Evolutionary conservation across 2,329 filamentous ascomycete genomes (phyloP).

Genomic region (Cladosporium phlei): DNA sequence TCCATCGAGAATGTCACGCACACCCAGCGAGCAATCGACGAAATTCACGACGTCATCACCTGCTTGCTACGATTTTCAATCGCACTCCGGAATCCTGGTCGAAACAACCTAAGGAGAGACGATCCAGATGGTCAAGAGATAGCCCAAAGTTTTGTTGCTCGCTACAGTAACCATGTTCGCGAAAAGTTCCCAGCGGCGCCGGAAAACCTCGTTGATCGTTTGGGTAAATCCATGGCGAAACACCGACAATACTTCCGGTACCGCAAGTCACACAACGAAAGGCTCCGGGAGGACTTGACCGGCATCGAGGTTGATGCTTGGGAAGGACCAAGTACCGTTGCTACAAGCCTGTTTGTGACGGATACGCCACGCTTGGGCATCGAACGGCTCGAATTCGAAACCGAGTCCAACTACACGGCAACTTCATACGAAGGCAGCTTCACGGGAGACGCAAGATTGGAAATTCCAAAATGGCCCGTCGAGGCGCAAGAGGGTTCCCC

Average conservation of each 20-base stretch:
- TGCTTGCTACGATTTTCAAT: constrained; percentile 33
- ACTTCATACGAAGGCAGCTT: background rate
- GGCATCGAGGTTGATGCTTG: background rate
- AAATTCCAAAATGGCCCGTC: background rate
- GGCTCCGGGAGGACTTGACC: background rate
- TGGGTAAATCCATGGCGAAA: background rate
- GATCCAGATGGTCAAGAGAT: background rate
- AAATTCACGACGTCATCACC: constrained; percentile 24
- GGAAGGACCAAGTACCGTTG: background rate
- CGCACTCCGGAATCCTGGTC: constrained; percentile 31
- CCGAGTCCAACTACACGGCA: background rate
- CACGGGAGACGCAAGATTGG: background rate
- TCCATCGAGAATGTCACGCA: background rate
- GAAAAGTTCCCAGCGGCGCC: background rate
- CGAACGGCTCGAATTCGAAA: background rate
- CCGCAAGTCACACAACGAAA: background rate
- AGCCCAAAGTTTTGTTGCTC: background rate
- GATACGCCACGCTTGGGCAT: too few relatives aligned
- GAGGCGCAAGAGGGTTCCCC: background rate
- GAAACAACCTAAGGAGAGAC: constrained; percentile 25
- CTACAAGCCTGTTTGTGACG: too few relatives aligned
- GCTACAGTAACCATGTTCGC: background rate
- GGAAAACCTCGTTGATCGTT: background rate
- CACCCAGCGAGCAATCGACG: constrained; percentile 16
- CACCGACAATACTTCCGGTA: background rate